phyloP scores from a whole-genome alignment of 495 filamentous ascomycete species.

The Penicillium steckii region DNA sequence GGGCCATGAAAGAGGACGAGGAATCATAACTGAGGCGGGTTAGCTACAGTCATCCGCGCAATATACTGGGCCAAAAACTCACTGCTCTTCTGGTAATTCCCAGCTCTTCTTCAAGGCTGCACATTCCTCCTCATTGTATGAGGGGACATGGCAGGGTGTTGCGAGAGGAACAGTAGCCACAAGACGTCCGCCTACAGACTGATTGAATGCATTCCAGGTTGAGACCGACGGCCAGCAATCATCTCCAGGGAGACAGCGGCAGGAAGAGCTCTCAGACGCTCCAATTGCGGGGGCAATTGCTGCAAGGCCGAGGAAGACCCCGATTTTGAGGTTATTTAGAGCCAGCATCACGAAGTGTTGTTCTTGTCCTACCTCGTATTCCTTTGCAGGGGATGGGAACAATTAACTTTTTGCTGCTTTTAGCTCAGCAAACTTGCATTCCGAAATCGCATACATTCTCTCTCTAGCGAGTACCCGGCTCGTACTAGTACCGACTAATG shows the following conservation, averaged over 20 bases:
- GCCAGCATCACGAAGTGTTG: not conserved
- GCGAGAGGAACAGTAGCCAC: conserved; percentile 38
- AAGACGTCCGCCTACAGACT: conserved; percentile 35
- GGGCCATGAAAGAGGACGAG: conserved; percentile 30
- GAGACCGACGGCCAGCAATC: conserved; percentile 38
- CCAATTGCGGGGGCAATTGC: not conserved
- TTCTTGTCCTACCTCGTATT: not conserved
- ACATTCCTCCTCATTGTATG: conserved; percentile 26
- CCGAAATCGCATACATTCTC: not conserved
- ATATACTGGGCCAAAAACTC: conserved; percentile 3
- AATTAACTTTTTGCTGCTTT: not conserved
- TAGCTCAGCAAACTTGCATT: not conserved
- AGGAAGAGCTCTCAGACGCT: not conserved
- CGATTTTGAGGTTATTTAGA: not conserved
- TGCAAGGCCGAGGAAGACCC: not conserved
- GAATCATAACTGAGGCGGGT: conserved; percentile 9
- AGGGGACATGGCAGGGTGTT: conserved; percentile 38
- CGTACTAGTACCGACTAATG: not conserved
- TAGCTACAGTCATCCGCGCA: not conserved
- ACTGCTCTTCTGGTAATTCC: conserved; percentile 23
- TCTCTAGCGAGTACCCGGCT: too few relatives aligned
- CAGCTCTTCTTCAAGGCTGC: conserved; percentile 17
- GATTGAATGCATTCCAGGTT: conserved; percentile 38
- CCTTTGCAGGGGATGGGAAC: not conserved
- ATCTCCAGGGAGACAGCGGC: conserved; percentile 24